phyloP scores from a whole-genome alignment of 2,329 filamentous ascomycete genomes.

The Leptographium radiaticola region DNA sequence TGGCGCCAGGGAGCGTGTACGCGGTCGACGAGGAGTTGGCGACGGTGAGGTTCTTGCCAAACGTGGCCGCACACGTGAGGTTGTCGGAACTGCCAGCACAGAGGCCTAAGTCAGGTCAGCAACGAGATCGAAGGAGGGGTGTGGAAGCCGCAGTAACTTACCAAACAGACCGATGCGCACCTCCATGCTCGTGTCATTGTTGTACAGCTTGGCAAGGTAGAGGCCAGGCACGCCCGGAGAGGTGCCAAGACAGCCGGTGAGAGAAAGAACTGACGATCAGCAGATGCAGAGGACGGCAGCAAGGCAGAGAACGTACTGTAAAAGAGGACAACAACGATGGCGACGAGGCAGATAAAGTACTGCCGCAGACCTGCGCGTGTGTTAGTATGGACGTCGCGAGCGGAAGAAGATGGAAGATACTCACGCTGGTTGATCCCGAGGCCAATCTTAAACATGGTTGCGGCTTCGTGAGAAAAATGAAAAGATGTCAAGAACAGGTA shows the following conservation, averaged over 20 bases:
- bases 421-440: not conserved
- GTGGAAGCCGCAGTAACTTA: not conserved
- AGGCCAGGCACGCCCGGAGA: constrained; percentile 13
- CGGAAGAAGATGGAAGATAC: not conserved
- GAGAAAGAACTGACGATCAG: constrained; percentile 9
- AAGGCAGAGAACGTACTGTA: constrained; percentile 1
- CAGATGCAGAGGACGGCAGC: not conserved
- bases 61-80: constrained; percentile 9
- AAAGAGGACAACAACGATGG: constrained; percentile 2
- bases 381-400: not conserved
- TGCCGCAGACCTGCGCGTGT: not conserved
- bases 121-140: not conserved
- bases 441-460: not conserved
- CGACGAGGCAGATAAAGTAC: constrained; percentile 4
- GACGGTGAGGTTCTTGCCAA: constrained; percentile 3
- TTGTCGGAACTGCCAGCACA: constrained; percentile 9
- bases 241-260: constrained; percentile 13
- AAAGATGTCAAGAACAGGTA: not conserved
- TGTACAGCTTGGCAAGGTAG: constrained; percentile 10
- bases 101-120: not conserved
- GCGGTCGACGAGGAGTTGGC: not conserved
- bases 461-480: not conserved
- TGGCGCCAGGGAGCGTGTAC: constrained; percentile 8
- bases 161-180: constrained; percentile 13
- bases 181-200: constrained; percentile 8